Base-by-base conservation (phyloP, 2,329 filamentous ascomycete genomes). In the Trichoderma citrinoviride region DNA sequence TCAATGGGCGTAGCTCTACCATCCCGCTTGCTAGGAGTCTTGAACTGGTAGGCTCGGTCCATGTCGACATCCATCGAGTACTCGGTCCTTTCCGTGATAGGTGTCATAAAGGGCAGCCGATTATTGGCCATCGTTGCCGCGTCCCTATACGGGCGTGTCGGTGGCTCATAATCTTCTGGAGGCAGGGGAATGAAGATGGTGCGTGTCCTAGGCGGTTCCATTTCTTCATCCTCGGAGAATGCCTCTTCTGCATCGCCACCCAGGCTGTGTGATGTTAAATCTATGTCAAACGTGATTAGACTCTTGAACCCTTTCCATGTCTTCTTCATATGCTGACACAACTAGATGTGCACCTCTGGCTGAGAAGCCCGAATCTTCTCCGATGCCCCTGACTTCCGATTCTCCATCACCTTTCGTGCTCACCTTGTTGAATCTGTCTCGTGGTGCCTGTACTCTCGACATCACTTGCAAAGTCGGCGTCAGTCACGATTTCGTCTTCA, bases 101-200 rank as follows among this genome's bases (percentile, higher is more conserved):
- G 95, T 0, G 95, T 99, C 95, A 99, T 98, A 76, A 98, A 99
- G 3, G 94, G 95, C 10, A 98, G 82, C 62, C 93, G 89, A 77
- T 93, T 97, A 73, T 97, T 96, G 66, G 93, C 92, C 76, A 89
- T 83, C 75, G 93, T 85, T 41, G 80, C 85, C 73, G 92, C 87
- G 76, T 97, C 91, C 73, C 93, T 88, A 82, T 90, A 97, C 65
- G 91, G 90, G 54, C 89, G 85, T 64, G 85, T 90, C 19, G 92
- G 90, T 50, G 91, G 87, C 70, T 93, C 87, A 75, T 93, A 96
- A 75, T 96, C 92, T 73, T 96, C 92, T 0, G 93, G 93, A 1
- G 90, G 90, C 41, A 94, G 83, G 0, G 92, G 91, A 19, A 95
- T 83, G 72, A 91, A 97, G n/a, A 81, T 80, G 1, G 85, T 88